phyloP scores from a whole-genome alignment of 2,329 filamentous ascomycete species.

The Trichoderma lentiforme region DNA sequence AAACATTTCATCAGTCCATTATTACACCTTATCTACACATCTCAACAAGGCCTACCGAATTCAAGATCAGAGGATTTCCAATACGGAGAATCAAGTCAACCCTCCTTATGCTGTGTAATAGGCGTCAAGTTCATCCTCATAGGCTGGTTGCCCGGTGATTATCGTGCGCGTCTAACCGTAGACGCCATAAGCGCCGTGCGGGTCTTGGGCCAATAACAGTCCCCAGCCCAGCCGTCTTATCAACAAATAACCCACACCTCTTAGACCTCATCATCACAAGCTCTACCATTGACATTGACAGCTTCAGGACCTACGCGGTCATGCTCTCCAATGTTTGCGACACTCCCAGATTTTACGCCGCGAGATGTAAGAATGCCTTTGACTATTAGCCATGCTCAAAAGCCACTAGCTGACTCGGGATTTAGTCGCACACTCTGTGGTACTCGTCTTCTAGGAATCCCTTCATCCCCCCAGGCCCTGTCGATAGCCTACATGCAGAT shows the following conservation, averaged over 20 bases:
- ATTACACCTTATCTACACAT: neutral
- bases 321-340: conserved; percentile 51
- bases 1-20: neutral
- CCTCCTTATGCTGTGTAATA: neutral
- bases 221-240: neutral
- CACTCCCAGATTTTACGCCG: conserved; percentile 65
- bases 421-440: conserved; percentile 69
- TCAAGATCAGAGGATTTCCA: neutral
- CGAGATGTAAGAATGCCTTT: conserved; percentile 56
- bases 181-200: conserved; percentile 1
- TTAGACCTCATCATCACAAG: neutral
- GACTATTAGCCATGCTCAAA: neutral
- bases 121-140: neutral
- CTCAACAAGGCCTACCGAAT: neutral
- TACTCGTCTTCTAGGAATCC: conserved; percentile 63
- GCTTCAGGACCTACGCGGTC: neutral
- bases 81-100: neutral
- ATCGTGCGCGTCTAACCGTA: neutral
- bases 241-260: neutral
- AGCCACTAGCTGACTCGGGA: neutral
- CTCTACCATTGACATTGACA: neutral
- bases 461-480: conserved; percentile 33
- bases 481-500: conserved; percentile 32
- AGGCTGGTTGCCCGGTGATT: neutral
- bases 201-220: neutral